These are phyloP conservation scores for Floccularia luteovirens DNA, from an alignment of 768 basidiomycete species.

Conservation along the genomic window DNA sequence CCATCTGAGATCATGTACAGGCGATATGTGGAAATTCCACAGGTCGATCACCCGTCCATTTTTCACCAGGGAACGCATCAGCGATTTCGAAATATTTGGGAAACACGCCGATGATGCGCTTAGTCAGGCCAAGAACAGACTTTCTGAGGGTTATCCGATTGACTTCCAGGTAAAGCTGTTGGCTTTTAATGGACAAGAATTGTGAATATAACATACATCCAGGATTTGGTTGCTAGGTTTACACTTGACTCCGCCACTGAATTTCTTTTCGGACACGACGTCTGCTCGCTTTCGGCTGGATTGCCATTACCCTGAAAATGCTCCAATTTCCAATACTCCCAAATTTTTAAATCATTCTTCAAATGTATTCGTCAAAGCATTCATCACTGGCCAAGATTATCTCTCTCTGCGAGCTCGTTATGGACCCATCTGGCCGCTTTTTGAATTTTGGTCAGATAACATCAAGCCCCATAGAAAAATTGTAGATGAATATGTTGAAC, in stretches of 20 bases:
- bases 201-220: neutral
- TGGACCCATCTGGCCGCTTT: constrained; percentile 29
- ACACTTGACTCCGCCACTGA: constrained; percentile 60
- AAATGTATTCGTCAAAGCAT: constrained; percentile 8
- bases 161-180: constrained; percentile 45
- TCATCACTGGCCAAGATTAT: constrained; percentile 4
- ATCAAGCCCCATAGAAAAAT: constrained; percentile 4
- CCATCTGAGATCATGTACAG: constrained; percentile 15
- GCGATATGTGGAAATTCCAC: constrained; percentile 64
- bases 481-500: constrained; percentile 9
- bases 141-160: constrained; percentile 38
- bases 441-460: constrained; percentile 10
- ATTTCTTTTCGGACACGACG: constrained; percentile 49
- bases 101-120: constrained; percentile 42
- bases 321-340: constrained; percentile 11
- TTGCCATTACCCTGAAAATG: constrained; percentile 35
- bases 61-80: constrained; percentile 52
- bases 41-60: constrained; percentile 63
- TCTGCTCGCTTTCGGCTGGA: constrained; percentile 39
- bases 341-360: constrained; percentile 8
- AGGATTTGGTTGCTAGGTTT: constrained; percentile 41
- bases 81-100: constrained; percentile 55
- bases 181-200: neutral
- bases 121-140: constrained; percentile 31
- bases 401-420: constrained; percentile 2